Evolutionary conservation across 2,329 filamentous ascomycete genomes (phyloP).

Genomic region (Fusarium sublunatum): DNA sequence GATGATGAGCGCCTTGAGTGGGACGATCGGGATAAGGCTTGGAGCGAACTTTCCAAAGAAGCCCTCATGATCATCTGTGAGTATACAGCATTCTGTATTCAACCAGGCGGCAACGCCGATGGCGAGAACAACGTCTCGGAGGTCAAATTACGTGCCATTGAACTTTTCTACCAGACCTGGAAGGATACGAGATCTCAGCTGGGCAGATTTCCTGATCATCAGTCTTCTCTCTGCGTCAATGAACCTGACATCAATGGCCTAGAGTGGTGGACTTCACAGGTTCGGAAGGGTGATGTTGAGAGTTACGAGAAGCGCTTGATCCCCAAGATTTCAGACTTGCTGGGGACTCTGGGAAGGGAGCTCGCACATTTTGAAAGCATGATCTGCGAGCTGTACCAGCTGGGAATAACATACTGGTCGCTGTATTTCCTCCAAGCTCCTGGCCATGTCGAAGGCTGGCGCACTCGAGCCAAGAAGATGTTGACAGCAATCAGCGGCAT

Average conservation of each 20-base stretch:
- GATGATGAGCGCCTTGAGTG: conserved; percentile 3
- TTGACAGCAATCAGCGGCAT: background rate
- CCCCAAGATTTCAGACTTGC: conserved; percentile 33
- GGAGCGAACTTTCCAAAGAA: background rate
- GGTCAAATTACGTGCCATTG: background rate
- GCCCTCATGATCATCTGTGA: conserved; percentile 27
- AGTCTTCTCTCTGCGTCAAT: conserved; percentile 1
- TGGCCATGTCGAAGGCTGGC: conserved; percentile 18
- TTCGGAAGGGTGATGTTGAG: background rate
- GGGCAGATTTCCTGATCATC: conserved; percentile 8
- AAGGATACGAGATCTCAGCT: background rate
- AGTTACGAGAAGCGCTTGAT: conserved; percentile 28
- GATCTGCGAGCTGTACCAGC: conserved; percentile 41
- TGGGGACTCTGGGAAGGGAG: conserved; percentile 27
- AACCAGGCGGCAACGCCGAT: background rate
- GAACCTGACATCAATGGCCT: background rate
- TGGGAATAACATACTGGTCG: conserved; percentile 23
- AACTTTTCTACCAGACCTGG: conserved; percentile 5
- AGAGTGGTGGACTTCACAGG: conserved; percentile 3
- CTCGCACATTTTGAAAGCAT: conserved; percentile 34
- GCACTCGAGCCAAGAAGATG: conserved; percentile 2
- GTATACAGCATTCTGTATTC: conserved; percentile 6
- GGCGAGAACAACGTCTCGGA: background rate
- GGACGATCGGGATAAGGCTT: conserved; percentile 7
- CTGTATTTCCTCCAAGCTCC: conserved; percentile 15